Percentiles rank a stretch among this genome's conserved stretches.
Conservation (phyloP, 2,329 filamentous ascomycete genomes). For the Neoscytalidium dimidiatum region DNA sequence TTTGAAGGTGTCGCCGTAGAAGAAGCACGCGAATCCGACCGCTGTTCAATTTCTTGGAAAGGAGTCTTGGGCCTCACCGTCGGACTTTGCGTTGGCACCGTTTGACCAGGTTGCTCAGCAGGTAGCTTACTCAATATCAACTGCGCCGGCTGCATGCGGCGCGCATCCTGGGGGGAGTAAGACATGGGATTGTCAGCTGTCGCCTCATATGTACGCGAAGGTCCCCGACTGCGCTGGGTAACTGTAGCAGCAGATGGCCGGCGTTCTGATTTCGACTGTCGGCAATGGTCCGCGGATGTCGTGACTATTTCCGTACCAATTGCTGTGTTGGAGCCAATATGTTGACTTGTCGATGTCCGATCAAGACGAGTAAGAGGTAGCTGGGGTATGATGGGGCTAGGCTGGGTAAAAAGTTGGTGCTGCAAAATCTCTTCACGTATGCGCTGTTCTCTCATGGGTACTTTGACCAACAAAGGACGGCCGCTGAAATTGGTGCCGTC, state of each 20-base stretch:
- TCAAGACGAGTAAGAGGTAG: neutral
- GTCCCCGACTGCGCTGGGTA: neutral
- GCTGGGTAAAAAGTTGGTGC: neutral
- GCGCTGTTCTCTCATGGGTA: neutral
- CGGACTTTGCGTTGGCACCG: neutral
- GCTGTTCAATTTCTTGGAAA: neutral
- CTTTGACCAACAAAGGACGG: neutral
- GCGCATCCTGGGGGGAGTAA: constrained; percentile 13
- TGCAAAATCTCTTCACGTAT: neutral
- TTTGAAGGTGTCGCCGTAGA: neutral
- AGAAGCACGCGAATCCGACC: neutral
- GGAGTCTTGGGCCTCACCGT: neutral
- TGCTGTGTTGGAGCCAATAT: neutral
- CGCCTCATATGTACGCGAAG: constrained; percentile 5
- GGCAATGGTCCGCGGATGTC: neutral
- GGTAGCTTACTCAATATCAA: neutral
- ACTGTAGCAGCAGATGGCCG: neutral
- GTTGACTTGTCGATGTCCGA: neutral
- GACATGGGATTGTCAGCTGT: neutral
- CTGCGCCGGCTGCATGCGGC: neutral
- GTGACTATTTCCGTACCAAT: neutral
- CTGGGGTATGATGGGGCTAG: neutral
- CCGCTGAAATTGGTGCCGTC: neutral
- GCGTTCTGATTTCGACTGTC: neutral
- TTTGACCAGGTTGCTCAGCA: neutral